Evolutionary conservation across 1,284 basidiomycete species (phyloP), one percentile per base, ranked within the genome.

Genomic region (Schizophyllum commune): DNA sequence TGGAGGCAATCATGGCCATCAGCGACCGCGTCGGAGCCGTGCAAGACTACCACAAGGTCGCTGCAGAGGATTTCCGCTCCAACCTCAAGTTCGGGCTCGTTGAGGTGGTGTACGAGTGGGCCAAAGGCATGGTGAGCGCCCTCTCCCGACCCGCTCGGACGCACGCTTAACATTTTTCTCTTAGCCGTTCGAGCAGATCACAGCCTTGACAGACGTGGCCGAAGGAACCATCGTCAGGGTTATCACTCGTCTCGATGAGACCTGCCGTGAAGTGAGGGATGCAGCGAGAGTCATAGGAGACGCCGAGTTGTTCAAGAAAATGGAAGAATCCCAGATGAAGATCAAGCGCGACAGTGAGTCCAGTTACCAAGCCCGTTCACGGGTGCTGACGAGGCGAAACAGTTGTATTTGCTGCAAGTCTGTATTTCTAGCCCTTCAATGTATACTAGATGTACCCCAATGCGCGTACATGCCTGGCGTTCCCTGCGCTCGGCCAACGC

Each of bases 31-130:
- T 99, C 4, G 87, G 86, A 52, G 75, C 83, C 11, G 83, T 92
- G 19, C 95, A 98, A 71, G 85, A 92, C 65, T 73, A 76, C 32
- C 84, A 94, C 70, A 90, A 89, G 68, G 91, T 97, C 1, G 78
- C 84, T 52, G 86, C 84, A 32, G 91, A 91, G 67, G 92, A 90
- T 63, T 91, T 90, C 71, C 80, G 83, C 55, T 82, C 84, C 33
- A 82, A 79, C 57, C 83, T 94, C 65, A 96, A 96, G 73, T 91
- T 92, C 65, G 96, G 96, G 1, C 77, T 99, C 27, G 87, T 94
- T 11, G 93, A 97, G 70, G 96, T 98, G 0, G 96, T 98, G 7
- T 98, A 98, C 72, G 95, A 98, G 73, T 99, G 97, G 97, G 96
- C 97, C 0, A 91, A 91, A 71, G 97, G 97, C 60, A 97, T 96